Evolutionary conservation across 2,329 filamentous ascomycete species (phyloP).

Genomic region (Aspergillus sp.): DNA sequence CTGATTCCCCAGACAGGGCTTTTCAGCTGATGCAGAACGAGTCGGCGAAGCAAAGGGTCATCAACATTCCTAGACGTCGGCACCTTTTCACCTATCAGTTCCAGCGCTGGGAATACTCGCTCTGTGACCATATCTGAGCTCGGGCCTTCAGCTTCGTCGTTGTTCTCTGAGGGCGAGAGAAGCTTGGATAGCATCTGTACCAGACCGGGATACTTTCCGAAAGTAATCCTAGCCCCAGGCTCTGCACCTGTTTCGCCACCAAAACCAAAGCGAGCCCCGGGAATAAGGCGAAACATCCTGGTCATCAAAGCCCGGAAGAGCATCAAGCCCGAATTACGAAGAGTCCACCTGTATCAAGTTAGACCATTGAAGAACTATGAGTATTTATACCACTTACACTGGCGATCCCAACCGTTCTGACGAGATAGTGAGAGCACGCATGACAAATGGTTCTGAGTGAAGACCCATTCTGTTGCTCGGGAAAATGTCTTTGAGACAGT

Average conservation of each 20-base stretch:
- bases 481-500: slow-evolving; percentile 87
- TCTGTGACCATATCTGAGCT: slow-evolving; percentile 31
- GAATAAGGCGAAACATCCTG: slow-evolving; percentile 42
- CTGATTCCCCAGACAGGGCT: slow-evolving; percentile 38
- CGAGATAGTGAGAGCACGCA: slow-evolving; percentile 67
- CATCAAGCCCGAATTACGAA: slow-evolving; percentile 86
- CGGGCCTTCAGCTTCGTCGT: slow-evolving; percentile 8
- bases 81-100: slow-evolving; percentile 37
- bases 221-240: slow-evolving; percentile 29
- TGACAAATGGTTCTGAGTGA: slow-evolving; percentile 63
- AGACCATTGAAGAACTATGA: slow-evolving; percentile 3
- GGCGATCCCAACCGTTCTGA: slow-evolving; percentile 68
- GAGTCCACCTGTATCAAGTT: slow-evolving; percentile 60
- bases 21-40: slow-evolving; percentile 30
- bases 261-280: slow-evolving; percentile 40
- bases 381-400: slow-evolving; percentile 45
- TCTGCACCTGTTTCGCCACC: slow-evolving; percentile 36
- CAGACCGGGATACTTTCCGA: slow-evolving; percentile 33
- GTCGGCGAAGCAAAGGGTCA: slow-evolving; percentile 21
- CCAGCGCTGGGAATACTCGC: slow-evolving; percentile 37
- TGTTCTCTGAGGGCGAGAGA: slow-evolving; percentile 16
- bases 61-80: slow-evolving; percentile 25
- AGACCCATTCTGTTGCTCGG: slow-evolving; percentile 68
- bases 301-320: slow-evolving; percentile 77
- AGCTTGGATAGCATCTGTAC: slow-evolving; percentile 28